Conservation (phyloP, 164 flowering plant species). For the Vitis riparia region DNA sequence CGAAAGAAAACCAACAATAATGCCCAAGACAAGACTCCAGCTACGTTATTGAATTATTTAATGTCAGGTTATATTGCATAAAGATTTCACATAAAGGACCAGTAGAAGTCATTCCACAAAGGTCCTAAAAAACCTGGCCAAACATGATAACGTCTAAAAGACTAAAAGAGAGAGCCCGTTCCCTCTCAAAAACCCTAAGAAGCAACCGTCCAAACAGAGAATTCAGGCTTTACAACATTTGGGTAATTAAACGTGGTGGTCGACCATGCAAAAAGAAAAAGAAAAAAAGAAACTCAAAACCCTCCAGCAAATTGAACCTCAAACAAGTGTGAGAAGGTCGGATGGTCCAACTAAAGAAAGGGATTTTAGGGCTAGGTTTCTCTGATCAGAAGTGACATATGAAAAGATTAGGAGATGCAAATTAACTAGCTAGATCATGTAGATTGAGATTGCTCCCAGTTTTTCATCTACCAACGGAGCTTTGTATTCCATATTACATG, state of each 20-base stretch:
- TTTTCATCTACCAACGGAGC: neutral
- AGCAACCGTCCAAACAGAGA: neutral
- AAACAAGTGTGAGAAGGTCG: neutral
- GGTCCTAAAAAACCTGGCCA: too few relatives aligned
- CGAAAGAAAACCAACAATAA: too few relatives aligned
- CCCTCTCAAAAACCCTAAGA: neutral
- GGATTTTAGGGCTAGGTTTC: neutral
- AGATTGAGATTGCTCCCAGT: neutral
- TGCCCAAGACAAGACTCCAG: too few relatives aligned
- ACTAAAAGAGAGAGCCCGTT: too few relatives aligned
- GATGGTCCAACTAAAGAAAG: neutral
- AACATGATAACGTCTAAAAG: too few relatives aligned
- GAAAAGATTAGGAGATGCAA: neutral
- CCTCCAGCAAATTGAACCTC: neutral
- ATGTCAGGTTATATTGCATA: too few relatives aligned
- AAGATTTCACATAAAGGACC: too few relatives aligned
- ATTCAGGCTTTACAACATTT: neutral
- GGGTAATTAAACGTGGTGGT: neutral
- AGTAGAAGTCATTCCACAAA: too few relatives aligned
- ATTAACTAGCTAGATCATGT: neutral
- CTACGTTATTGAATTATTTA: too few relatives aligned
- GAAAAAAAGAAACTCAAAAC: neutral
- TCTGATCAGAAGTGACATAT: neutral
- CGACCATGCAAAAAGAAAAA: neutral
- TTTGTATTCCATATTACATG: slow-evolving; percentile 12